Conservation (phyloP, 352 stramenopile species). For the Globisporangium canariense region DNA sequence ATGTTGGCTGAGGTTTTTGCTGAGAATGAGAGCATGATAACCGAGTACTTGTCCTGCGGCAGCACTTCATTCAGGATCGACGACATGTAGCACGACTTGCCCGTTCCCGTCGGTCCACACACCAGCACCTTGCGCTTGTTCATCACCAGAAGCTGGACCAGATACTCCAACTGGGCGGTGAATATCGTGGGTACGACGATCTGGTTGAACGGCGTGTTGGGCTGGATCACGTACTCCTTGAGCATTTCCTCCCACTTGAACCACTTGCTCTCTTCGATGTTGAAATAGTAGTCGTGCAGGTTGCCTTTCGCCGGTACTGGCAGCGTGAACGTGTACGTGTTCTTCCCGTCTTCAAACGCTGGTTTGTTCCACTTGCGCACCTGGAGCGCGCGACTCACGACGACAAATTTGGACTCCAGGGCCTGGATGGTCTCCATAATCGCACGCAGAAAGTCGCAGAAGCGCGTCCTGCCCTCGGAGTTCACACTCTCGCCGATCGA, state of each 20-base stretch:
- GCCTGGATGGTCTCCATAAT: constrained; percentile 72
- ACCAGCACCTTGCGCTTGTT: constrained; percentile 87
- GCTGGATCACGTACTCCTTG: constrained; percentile 80
- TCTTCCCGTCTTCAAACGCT: constrained; percentile 58
- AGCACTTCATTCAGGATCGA: constrained; percentile 85
- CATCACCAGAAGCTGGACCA: constrained; percentile 82
- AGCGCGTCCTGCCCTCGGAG: constrained; percentile 54
- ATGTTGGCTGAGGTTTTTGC: constrained; percentile 93
- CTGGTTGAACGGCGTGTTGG: constrained; percentile 85
- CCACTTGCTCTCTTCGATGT: constrained; percentile 83
- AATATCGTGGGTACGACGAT: constrained; percentile 94
- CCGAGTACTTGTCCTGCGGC: constrained; percentile 76
- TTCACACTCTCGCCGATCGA: constrained; percentile 83
- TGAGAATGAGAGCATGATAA: constrained; percentile 90
- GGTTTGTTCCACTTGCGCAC: constrained; percentile 81
- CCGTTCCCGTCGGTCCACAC: constrained; percentile 91
- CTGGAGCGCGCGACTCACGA: constrained; percentile 74
- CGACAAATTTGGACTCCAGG: constrained; percentile 69
- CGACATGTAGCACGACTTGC: constrained; percentile 89
- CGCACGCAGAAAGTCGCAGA: constrained; percentile 81
- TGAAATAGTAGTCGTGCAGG: constrained; percentile 88
- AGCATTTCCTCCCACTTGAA: constrained; percentile 90
- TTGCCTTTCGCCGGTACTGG: constrained; percentile 67
- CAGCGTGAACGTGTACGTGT: constrained; percentile 46
- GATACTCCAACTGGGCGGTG: constrained; percentile 88